phyloP scores from a whole-genome alignment of 2,329 filamentous ascomycete species.

The Akanthomyces lecanii region DNA sequence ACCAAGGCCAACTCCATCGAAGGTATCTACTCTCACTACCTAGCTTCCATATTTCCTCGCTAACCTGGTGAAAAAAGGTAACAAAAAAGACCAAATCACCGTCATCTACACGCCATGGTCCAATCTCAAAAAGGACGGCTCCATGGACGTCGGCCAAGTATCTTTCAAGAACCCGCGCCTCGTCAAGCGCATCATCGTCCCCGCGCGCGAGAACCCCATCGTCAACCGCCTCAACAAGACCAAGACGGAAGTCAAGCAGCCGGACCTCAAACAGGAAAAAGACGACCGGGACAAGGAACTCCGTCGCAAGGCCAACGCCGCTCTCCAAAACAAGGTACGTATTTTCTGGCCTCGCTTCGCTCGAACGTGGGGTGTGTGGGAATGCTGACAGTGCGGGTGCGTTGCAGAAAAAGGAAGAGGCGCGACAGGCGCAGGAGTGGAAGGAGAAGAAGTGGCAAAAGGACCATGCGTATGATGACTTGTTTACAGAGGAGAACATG shows the following conservation, averaged over 20 bases:
- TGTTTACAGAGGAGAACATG: constrained; percentile 81
- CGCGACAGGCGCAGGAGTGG: constrained; percentile 68
- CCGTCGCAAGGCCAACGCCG: constrained; percentile 65
- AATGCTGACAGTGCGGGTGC: neutral
- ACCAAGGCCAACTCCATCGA: constrained; percentile 99
- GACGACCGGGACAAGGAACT: constrained; percentile 71
- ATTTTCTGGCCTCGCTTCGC: neutral
- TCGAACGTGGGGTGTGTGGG: neutral
- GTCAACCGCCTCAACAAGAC: constrained; percentile 99
- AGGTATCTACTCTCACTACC: constrained; percentile 45
- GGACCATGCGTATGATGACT: constrained; percentile 95
- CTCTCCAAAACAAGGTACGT: constrained; percentile 55
- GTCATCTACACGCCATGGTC: constrained; percentile 98
- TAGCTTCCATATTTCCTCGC: constrained; percentile 4
- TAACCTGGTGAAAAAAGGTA: constrained; percentile 51
- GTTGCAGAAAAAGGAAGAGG: constrained; percentile 70
- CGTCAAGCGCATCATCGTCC: constrained; percentile 78
- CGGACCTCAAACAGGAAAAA: constrained; percentile 77
- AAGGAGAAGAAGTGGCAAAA: constrained; percentile 91
- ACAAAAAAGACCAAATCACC: constrained; percentile 97
- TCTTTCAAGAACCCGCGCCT: constrained; percentile 72
- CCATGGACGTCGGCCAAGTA: constrained; percentile 93
- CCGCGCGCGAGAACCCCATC: constrained; percentile 78
- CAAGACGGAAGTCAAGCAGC: constrained; percentile 72
- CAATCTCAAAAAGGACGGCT: constrained; percentile 91